phyloP scores from a whole-genome alignment of 306 rosid genomes.

The Cucumis hystrix region DNA sequence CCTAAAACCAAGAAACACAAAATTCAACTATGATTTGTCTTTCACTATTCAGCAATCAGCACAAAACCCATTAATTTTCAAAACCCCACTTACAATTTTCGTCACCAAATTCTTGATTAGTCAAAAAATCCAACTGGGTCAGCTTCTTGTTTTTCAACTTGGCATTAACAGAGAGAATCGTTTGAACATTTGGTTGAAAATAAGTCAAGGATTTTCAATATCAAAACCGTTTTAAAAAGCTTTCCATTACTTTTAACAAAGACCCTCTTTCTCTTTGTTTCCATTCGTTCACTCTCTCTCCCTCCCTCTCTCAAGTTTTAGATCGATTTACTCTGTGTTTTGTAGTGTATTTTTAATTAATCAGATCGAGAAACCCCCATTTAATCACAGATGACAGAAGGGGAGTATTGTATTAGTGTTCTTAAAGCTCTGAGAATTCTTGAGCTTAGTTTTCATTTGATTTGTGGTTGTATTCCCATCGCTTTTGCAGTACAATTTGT shows the following conservation, averaged over 20 bases:
- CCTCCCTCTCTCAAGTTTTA: constrained; percentile 7
- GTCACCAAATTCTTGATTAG: constrained; percentile 4
- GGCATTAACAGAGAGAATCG: background rate
- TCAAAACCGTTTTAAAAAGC: background rate
- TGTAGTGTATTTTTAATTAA: constrained; percentile 26
- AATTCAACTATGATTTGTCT: background rate
- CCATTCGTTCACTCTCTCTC: background rate
- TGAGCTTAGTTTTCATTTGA: constrained; percentile 21
- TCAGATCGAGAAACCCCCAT: constrained; percentile 11
- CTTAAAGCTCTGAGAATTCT: constrained; percentile 23
- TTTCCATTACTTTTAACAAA: constrained; percentile 14
- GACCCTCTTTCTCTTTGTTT: background rate
- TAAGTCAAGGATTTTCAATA: constrained; percentile 27
- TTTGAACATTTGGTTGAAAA: background rate
- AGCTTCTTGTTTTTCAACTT: background rate
- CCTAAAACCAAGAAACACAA: background rate
- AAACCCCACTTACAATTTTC: background rate
- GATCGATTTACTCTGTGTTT: constrained; percentile 15
- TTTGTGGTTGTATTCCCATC: constrained; percentile 13
- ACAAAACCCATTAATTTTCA: background rate
- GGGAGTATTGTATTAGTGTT: constrained; percentile 14
- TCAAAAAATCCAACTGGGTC: background rate
- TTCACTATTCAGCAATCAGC: background rate
- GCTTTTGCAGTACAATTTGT: constrained; percentile 16
- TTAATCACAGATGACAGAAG: constrained; percentile 11